A percentile compares a stretch with the other conserved stretches of the same genome.
phyloP scores from a whole-genome alignment of 306 rosid genomes.

The Pyrus pyrifolia region DNA sequence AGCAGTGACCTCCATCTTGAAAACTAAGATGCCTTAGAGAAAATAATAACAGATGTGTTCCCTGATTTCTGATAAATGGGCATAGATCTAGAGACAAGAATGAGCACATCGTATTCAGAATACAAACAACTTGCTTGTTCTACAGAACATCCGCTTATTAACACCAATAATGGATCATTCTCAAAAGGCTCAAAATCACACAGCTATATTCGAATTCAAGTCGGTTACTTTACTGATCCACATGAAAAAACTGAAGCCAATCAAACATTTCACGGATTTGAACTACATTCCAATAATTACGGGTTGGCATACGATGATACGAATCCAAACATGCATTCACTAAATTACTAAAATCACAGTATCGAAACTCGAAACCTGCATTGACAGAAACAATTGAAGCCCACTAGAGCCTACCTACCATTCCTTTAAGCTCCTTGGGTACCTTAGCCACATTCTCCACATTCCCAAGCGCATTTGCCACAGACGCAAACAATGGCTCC shows the following conservation, averaged over 20 bases:
- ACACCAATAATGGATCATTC: not conserved
- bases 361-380: not conserved
- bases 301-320: not conserved
- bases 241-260: not conserved
- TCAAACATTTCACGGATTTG: not conserved
- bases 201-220: not conserved
- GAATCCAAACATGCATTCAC: not conserved
- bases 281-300: not conserved
- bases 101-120: not conserved
- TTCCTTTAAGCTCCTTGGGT: conserved; percentile 86
- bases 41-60: not conserved
- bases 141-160: not conserved
- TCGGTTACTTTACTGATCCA: not conserved
- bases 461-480: conserved; percentile 75
- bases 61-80: not conserved
- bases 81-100: not conserved
- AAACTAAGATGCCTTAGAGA: not conserved
- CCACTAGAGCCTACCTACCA: conserved; percentile 40
- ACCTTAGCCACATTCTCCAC: conserved; percentile 54
- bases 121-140: not conserved
- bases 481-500: conserved; percentile 89
- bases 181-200: not conserved
- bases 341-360: not conserved
- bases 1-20: not conserved
- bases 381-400: not conserved